A percentile compares a stretch with the other conserved stretches of the same genome.
phyloP scores from a whole-genome alignment of 768 basidiomycete genomes.

The Russula dissimulans region DNA sequence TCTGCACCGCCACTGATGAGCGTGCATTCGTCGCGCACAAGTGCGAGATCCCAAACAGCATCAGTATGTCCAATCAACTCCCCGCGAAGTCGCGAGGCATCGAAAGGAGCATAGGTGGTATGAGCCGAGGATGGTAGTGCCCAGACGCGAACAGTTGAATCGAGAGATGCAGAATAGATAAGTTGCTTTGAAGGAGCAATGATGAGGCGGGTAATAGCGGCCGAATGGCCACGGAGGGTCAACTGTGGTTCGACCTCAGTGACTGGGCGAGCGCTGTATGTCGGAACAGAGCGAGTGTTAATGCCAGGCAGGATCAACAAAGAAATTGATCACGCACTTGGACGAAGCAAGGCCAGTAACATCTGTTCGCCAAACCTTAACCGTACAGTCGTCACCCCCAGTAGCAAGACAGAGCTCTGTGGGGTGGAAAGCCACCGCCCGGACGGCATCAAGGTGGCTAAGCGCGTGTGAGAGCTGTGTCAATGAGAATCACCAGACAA shows the following conservation, averaged over 20 bases:
- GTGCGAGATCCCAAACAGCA: slow-evolving; percentile 91
- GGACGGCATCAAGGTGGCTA: slow-evolving; percentile 90
- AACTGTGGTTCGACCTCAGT: slow-evolving; percentile 90
- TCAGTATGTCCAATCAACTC: slow-evolving; percentile 90
- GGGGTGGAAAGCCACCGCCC: slow-evolving; percentile 85
- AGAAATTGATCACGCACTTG: slow-evolving; percentile 44
- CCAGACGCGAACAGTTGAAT: slow-evolving; percentile 92
- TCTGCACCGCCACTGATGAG: slow-evolving; percentile 89
- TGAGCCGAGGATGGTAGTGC: slow-evolving; percentile 63
- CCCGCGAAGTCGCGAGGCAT: slow-evolving; percentile 65
- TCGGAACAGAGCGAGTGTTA: slow-evolving; percentile 9
- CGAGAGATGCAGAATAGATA: slow-evolving; percentile 87
- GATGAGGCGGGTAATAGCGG: slow-evolving; percentile 78
- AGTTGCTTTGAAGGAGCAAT: slow-evolving; percentile 67
- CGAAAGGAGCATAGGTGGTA: slow-evolving; percentile 88
- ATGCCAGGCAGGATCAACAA: neutral
- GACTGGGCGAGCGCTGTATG: slow-evolving; percentile 49
- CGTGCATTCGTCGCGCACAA: slow-evolving; percentile 73
- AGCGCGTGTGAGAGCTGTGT: slow-evolving; percentile 4
- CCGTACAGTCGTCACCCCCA: slow-evolving; percentile 89
- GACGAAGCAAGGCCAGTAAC: slow-evolving; percentile 63
- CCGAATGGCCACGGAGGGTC: slow-evolving; percentile 89
- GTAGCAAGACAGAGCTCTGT: slow-evolving; percentile 80
- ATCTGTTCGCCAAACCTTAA: slow-evolving; percentile 94
- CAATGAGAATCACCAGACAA: slow-evolving; percentile 2